phyloP scores from a whole-genome alignment of 352 stramenopile genomes.

The Phytophthora palmivora region DNA sequence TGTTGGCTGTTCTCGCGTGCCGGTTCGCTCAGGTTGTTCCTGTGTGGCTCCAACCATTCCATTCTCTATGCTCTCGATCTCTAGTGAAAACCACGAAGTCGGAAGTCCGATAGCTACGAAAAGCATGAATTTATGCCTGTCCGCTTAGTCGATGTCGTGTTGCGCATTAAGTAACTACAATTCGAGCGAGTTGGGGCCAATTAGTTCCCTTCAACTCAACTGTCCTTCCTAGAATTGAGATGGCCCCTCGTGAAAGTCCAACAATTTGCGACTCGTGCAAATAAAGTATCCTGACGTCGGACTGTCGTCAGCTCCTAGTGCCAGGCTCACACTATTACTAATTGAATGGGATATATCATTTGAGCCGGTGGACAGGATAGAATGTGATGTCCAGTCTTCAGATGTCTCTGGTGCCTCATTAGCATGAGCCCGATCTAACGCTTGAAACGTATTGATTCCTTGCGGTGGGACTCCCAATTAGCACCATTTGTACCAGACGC shows the following conservation, averaged over 20 bases:
- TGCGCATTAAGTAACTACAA: conserved; percentile 25
- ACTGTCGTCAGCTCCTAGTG: not conserved
- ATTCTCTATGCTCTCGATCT: conserved; percentile 20
- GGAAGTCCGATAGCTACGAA: conserved; percentile 1
- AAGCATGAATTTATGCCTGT: not conserved
- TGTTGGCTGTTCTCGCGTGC: conserved; percentile 9
- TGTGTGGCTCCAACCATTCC: conserved; percentile 11
- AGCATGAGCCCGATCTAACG: conserved; percentile 19
- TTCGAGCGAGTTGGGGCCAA: conserved; percentile 17
- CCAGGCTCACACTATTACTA: conserved; percentile 24
- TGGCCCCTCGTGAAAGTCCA: conserved; percentile 2
- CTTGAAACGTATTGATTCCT: conserved; percentile 3
- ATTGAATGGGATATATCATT: conserved; percentile 31
- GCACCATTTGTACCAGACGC: conserved; percentile 12
- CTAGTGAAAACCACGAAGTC: not conserved
- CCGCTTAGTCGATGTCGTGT: too few species aligned
- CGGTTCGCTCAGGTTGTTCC: not conserved
- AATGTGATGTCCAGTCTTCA: conserved; percentile 3
- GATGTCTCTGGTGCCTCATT: conserved; percentile 9
- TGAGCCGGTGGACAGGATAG: conserved; percentile 8
- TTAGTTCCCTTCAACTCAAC: conserved; percentile 29
- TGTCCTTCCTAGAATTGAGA: conserved; percentile 6
- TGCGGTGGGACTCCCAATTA: not conserved
- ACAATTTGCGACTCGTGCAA: conserved; percentile 2
- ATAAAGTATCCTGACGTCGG: conserved; percentile 19